Evolutionary conservation across 805 yeast genomes (phyloP).

Genomic region (Saturnispora saitoi): DNA sequence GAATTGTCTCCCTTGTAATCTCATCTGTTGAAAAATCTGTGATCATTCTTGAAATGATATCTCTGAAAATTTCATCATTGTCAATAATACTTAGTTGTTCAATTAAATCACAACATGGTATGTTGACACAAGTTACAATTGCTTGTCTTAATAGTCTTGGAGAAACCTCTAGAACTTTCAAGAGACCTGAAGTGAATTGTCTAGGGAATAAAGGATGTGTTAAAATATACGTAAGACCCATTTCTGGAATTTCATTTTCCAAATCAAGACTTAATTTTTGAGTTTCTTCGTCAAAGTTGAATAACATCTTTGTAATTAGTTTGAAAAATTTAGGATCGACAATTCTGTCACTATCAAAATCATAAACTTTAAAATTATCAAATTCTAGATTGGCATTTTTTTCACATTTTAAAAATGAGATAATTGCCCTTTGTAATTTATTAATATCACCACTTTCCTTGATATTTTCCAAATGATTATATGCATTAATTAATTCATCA

Average conservation of each 20-base stretch:
- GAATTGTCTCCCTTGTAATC: constrained; percentile 42
- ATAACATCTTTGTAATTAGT: constrained; percentile 30
- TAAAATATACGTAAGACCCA: constrained; percentile 59
- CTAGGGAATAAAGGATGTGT: constrained; percentile 85
- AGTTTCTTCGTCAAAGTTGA: constrained; percentile 25
- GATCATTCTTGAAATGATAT: constrained; percentile 55
- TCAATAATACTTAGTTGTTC: constrained; percentile 47
- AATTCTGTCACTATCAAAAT: constrained; percentile 56
- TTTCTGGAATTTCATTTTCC: constrained; percentile 39
- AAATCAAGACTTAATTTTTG: constrained; percentile 16
- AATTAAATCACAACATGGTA: constrained; percentile 56
- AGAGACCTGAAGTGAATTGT: constrained; percentile 43
- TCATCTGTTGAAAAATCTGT: constrained; percentile 56
- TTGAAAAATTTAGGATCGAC: constrained; percentile 52
- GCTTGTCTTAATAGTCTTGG: constrained; percentile 75
- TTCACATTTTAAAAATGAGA: constrained; percentile 25
- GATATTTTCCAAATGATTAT: constrained; percentile 20
- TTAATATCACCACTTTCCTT: constrained; percentile 21
- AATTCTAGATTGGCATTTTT: not conserved
- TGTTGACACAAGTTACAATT: constrained; percentile 64
- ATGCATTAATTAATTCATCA: constrained; percentile 24
- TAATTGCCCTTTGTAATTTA: constrained; percentile 24
- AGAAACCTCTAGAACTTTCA: constrained; percentile 39
- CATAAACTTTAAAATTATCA: constrained; percentile 37
- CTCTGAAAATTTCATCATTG: constrained; percentile 58